A percentile compares a stretch with the other conserved stretches of the same genome.
Conservation (phyloP, 495 filamentous ascomycete species). For the Schizothecium vesticola region DNA sequence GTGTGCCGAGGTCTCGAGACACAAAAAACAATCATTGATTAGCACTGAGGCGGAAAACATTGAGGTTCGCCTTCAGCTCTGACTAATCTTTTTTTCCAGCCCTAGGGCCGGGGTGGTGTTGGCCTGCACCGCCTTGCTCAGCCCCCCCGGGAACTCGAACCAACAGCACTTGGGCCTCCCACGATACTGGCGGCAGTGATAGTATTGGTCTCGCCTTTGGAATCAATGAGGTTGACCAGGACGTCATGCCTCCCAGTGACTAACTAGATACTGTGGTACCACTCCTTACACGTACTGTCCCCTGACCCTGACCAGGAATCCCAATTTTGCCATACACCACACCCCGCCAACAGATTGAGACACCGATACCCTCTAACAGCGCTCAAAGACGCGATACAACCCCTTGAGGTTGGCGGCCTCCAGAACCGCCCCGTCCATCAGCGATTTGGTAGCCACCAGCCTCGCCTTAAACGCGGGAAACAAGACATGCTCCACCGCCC, state of each 20-base stretch:
- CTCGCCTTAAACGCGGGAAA: constrained; percentile 80
- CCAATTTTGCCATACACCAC: not conserved
- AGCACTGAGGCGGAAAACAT: not conserved
- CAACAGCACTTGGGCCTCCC: not conserved
- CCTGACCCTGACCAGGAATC: not conserved
- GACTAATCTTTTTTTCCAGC: too few species aligned
- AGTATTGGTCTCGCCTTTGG: not conserved
- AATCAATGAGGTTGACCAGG: not conserved
- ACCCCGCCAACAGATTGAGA: not conserved
- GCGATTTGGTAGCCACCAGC: constrained; percentile 72
- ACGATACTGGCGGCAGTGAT: too few species aligned
- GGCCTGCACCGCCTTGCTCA: not conserved
- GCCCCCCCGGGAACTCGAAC: not conserved
- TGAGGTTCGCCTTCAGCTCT: not conserved
- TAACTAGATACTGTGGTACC: not conserved
- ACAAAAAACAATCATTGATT: not conserved
- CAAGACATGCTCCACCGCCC: constrained; percentile 63
- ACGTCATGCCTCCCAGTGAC: not conserved
- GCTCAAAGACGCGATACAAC: constrained; percentile 94
- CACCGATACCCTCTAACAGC: constrained; percentile 52
- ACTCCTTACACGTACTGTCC: not conserved
- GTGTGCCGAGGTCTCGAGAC: too few species aligned
- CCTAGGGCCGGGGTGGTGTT: too few species aligned
- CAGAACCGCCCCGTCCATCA: constrained; percentile 68
- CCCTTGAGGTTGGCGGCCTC: constrained; percentile 95